Evolutionary conservation across 1,284 basidiomycete genomes (phyloP).

Genomic region (Irpex sp.): DNA sequence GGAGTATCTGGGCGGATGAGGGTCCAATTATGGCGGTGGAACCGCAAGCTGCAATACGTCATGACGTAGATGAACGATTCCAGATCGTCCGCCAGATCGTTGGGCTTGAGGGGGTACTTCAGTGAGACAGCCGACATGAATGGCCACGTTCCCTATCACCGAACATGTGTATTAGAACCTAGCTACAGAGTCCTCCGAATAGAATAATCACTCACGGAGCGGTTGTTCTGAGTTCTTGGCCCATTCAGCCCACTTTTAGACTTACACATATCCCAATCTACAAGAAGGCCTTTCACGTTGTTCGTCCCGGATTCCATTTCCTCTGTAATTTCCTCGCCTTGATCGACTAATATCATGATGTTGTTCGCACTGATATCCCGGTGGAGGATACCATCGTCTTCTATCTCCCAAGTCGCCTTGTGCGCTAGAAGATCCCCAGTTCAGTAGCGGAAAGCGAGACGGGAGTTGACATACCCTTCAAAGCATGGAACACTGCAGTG

Average conservation of each 20-base stretch:
- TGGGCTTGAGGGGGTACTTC: slow-evolving; percentile 4
- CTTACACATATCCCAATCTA: slow-evolving; percentile 5
- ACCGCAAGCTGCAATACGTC: not conserved
- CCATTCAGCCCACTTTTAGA: not conserved
- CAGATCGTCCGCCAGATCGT: slow-evolving; percentile 5
- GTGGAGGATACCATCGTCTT: not conserved
- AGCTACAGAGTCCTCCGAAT: not conserved
- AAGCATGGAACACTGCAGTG: not conserved
- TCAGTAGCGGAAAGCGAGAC: not conserved
- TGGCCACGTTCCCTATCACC: slow-evolving; percentile 6
- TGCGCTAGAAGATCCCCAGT: not conserved
- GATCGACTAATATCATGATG: slow-evolving; percentile 1
- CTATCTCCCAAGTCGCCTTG: not conserved
- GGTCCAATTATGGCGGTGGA: slow-evolving; percentile 1
- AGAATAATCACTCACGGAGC: not conserved
- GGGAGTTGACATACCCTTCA: not conserved
- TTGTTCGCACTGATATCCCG: slow-evolving; percentile 4
- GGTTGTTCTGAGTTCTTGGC: not conserved
- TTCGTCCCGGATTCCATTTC: not conserved
- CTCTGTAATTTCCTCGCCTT: not conserved
- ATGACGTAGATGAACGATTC: slow-evolving; percentile 7
- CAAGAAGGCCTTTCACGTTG: not conserved
- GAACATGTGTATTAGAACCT: not conserved
- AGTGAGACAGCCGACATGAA: slow-evolving; percentile 1
- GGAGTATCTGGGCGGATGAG: too few species aligned